Conservation (phyloP, 768 basidiomycete genomes). For the Daedalea quercina region DNA sequence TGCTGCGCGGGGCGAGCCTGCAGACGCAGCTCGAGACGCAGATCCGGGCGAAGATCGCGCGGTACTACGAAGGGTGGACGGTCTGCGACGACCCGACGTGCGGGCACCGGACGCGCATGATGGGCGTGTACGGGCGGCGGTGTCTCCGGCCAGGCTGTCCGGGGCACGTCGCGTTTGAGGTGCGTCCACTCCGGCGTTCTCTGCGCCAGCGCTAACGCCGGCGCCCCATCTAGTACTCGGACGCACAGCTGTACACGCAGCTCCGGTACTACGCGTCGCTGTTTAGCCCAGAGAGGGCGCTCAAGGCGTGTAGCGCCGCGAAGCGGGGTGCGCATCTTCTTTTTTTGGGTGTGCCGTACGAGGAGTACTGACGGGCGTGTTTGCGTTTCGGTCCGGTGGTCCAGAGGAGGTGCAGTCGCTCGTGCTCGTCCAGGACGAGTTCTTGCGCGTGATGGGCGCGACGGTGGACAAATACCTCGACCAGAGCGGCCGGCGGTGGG, state of each 20-base stretch:
- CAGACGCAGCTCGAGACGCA: slow-evolving; percentile 83
- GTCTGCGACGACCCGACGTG: slow-evolving; percentile 86
- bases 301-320: slow-evolving; percentile 42
- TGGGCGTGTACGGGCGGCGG: slow-evolving; percentile 84
- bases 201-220: neutral
- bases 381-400: neutral
- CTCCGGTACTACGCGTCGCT: slow-evolving; percentile 75
- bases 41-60: slow-evolving; percentile 66
- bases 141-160: slow-evolving; percentile 69
- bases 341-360: neutral
- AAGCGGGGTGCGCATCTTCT: slow-evolving; percentile 26
- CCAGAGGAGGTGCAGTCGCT: slow-evolving; percentile 54
- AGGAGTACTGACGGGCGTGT: neutral
- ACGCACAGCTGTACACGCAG: slow-evolving; percentile 83
- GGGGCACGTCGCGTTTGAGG: slow-evolving; percentile 72
- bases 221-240: slow-evolving; percentile 58
- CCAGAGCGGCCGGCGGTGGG: slow-evolving; percentile 85
- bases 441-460: slow-evolving; percentile 45
- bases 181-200: slow-evolving; percentile 27
- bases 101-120: slow-evolving; percentile 79
- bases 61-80: slow-evolving; percentile 88
- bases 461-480: slow-evolving; percentile 79
- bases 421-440: slow-evolving; percentile 37
- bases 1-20: slow-evolving; percentile 53
- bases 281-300: slow-evolving; percentile 66